Evolutionary conservation across 1,284 basidiomycete genomes (phyloP).

Genomic region (Polyporus tsugae): DNA sequence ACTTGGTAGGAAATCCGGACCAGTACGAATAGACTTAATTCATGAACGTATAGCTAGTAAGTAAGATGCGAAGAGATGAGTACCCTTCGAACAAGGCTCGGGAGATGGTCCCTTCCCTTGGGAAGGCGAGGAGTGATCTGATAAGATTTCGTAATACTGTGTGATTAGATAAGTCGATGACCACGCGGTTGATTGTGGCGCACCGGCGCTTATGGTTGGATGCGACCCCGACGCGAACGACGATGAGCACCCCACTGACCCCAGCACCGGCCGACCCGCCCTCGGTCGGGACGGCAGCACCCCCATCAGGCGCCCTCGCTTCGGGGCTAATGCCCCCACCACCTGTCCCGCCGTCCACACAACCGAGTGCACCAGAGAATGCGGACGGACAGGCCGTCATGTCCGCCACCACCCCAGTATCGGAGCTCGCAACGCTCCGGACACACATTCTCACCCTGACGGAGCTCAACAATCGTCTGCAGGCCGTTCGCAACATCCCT

Average conservation of each 20-base stretch:
- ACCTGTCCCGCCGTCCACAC: neutral
- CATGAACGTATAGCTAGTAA: too few species aligned
- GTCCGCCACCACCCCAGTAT: conserved; percentile 11
- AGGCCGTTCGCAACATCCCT: conserved; percentile 53
- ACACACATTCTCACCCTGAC: conserved; percentile 55
- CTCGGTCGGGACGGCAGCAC: conserved; percentile 1
- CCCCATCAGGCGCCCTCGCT: conserved; percentile 2
- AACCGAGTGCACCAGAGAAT: neutral
- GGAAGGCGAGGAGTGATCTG: neutral
- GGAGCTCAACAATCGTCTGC: conserved; percentile 53
- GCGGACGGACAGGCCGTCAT: neutral
- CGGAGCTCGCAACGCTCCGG: conserved; percentile 41
- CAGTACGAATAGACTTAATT: too few species aligned
- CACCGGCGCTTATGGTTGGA: neutral
- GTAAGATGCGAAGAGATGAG: too few species aligned
- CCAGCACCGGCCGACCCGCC: conserved; percentile 6
- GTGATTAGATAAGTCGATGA: neutral
- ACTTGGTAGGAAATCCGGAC: too few species aligned
- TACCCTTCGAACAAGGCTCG: too few species aligned
- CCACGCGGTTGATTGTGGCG: neutral
- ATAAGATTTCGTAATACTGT: neutral
- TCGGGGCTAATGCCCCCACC: conserved; percentile 24
- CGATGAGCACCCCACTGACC: conserved; percentile 22
- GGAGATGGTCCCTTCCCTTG: too few species aligned
- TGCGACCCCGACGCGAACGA: conserved; percentile 17